Conservation (phyloP, 202 grass and related monocot species). For the Thinopyrum obtusiflorum region DNA sequence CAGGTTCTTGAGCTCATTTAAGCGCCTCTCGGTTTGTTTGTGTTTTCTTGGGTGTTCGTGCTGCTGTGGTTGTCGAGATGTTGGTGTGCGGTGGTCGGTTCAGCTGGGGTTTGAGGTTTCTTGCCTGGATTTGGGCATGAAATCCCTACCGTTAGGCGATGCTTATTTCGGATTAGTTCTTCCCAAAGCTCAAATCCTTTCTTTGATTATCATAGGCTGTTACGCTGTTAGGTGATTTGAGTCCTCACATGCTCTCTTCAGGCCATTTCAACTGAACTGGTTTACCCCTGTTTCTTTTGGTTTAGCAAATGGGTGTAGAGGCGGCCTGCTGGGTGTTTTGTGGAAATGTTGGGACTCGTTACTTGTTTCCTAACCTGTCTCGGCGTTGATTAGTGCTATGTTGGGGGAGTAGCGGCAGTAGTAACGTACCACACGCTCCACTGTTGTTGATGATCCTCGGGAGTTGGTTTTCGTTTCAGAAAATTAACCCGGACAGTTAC, state of each 20-base stretch:
- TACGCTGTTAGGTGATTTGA: not conserved
- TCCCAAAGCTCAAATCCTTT: not conserved
- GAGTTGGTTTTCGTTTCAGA: not conserved
- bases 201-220: not conserved
- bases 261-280: not conserved
- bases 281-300: not conserved
- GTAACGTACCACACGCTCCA: not conserved
- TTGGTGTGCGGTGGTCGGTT: not conserved
- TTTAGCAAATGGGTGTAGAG: slow-evolving; percentile 6
- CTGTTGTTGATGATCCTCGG: not conserved
- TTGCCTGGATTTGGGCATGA: slow-evolving; percentile 16
- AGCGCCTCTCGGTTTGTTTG: not conserved
- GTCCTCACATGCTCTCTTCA: not conserved
- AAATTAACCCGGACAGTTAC: not conserved
- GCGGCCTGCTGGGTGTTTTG: not conserved
- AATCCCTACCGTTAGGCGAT: not conserved
- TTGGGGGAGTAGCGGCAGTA: not conserved
- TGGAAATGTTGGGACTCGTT: not conserved
- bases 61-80: not conserved
- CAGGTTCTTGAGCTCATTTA: slow-evolving; percentile 17
- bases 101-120: slow-evolving; percentile 14
- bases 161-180: not conserved
- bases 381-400: slow-evolving; percentile 18
- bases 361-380: slow-evolving; percentile 19
- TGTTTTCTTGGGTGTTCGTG: slow-evolving; percentile 10